Conservation (phyloP, 176 grass and related monocot species). For the Puccinellia tenuiflora region DNA sequence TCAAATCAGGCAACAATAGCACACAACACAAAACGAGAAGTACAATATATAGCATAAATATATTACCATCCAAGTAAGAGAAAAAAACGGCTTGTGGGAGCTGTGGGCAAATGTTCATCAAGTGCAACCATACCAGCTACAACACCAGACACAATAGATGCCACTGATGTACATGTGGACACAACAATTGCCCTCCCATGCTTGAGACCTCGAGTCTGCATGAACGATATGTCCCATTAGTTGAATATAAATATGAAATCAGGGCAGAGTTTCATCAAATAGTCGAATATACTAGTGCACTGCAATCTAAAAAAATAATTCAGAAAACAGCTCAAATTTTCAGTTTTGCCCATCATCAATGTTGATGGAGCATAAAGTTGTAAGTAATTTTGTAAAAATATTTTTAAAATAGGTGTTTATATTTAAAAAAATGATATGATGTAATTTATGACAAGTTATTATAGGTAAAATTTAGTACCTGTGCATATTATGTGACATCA, state of each 20-base stretch:
- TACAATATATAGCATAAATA: background rate
- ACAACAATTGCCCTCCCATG: constrained; percentile 99
- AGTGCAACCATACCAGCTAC: constrained; percentile 93
- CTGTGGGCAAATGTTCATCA: constrained; percentile 82
- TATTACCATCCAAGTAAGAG: constrained; percentile 96
- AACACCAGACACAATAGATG: constrained; percentile 91
- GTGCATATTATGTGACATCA: background rate
- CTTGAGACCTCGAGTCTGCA: constrained; percentile 88
- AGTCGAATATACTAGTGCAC: background rate
- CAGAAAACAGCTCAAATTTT: background rate
- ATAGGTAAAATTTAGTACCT: background rate
- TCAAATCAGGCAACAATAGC: constrained; percentile 2
- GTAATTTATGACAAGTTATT: background rate
- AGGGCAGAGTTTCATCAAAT: background rate
- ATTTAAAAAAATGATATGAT: background rate
- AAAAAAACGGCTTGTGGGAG: constrained; percentile 48
- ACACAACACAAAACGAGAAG: background rate
- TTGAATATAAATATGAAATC: constrained; percentile 14
- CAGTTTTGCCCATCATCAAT: background rate
- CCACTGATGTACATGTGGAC: constrained; percentile 88
- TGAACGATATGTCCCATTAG: background rate
- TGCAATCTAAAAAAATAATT: constrained; percentile 2
- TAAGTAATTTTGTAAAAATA: background rate
- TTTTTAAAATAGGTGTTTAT: background rate
- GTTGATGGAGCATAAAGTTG: background rate